Base-by-base conservation (phyloP, 176 grass and related monocot genomes). In the Saccharum officinarum region DNA sequence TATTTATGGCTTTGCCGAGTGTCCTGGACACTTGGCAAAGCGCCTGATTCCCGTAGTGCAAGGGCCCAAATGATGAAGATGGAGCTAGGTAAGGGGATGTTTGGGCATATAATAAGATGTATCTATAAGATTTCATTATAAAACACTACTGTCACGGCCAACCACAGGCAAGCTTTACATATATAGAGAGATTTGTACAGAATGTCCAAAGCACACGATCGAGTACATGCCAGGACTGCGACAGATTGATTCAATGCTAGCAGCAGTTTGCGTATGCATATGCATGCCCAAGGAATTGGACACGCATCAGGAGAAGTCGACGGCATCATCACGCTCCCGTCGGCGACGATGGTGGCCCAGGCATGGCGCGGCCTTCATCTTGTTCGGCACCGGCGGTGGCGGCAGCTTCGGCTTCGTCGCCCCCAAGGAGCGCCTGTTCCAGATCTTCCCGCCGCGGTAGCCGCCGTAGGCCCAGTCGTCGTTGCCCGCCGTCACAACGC, bases 341-440 rank as follows among this genome's bases (percentile, higher is more conserved):
- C 26, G 28, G 20, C 16, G 73, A 6, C 75, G 74, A 11, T 10
- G 75, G 75, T 16, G 75, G 75, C 52, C 18, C 11, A 10, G 52
- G 75, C 75, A 60, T 60, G 2, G 52, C 20, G 75, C 52, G 33
- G 75, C 18, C 34, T 34, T 77, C 75, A 9, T 66, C 77, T 45
- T 80, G 78, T 80, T 80, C 18, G 63, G 4, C 63, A 5, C 5
- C 63, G 78, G 78, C 18, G 78, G 0, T 5, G 30, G 6, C 42
- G 18, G 63, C 42, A 0, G 15, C n/a, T 4, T 47, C 25, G 4
- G 0, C 61, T 11, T 80, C 41, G 17, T n/a, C 25, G 40, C 10
- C 25, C 78, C 63, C 44, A 80, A 23, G 42, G 63, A 49, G 44
- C 78, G 64, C 30, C 78, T 80, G 78, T 36, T 80, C 78, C 78